phyloP scores from a whole-genome alignment of 805 yeast species.

The Myxozyma kluyveri region DNA sequence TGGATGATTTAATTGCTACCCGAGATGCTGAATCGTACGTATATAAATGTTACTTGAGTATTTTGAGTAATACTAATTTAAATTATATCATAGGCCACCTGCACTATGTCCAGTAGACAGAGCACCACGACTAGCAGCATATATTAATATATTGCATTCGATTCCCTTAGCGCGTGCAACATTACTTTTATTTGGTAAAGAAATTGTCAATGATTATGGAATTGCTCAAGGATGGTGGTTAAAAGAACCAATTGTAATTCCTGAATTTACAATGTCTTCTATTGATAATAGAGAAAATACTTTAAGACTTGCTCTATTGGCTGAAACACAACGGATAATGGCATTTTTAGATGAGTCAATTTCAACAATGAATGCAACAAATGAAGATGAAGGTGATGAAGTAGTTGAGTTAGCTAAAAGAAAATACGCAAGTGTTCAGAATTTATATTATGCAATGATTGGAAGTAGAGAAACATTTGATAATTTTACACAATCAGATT shows the following conservation, averaged over 20 bases:
- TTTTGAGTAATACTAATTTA: not conserved
- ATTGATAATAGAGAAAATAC: slow-evolving; percentile 5
- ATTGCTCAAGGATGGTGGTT: slow-evolving; percentile 35
- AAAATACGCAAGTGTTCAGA: slow-evolving; percentile 29
- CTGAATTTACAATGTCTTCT: slow-evolving; percentile 3
- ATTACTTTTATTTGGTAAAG: slow-evolving; percentile 31
- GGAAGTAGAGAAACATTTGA: slow-evolving; percentile 1
- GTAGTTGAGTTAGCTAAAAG: slow-evolving; percentile 30
- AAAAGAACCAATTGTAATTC: slow-evolving; percentile 27
- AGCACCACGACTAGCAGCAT: slow-evolving; percentile 30
- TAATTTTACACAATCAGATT: slow-evolving; percentile 6
- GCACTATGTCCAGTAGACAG: slow-evolving; percentile 9
- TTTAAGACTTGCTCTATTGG: slow-evolving; percentile 22
- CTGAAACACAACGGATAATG: slow-evolving; percentile 36
- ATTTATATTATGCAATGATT: slow-evolving; percentile 6
- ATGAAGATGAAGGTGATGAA: not conserved
- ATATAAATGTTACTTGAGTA: too few species aligned
- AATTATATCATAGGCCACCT: slow-evolving; percentile 5
- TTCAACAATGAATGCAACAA: too few species aligned
- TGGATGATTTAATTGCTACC: slow-evolving; percentile 1
- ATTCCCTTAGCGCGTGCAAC: slow-evolving; percentile 38
- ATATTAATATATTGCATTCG: slow-evolving; percentile 34
- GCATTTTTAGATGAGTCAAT: slow-evolving; percentile 37
- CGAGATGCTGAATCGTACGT: slow-evolving; percentile 5
- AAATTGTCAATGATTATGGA: slow-evolving; percentile 33